A percentile compares a stretch with the other conserved stretches of the same genome.
phyloP scores from a whole-genome alignment of 2,329 filamentous ascomycete genomes.

The Penicillium paneum region DNA sequence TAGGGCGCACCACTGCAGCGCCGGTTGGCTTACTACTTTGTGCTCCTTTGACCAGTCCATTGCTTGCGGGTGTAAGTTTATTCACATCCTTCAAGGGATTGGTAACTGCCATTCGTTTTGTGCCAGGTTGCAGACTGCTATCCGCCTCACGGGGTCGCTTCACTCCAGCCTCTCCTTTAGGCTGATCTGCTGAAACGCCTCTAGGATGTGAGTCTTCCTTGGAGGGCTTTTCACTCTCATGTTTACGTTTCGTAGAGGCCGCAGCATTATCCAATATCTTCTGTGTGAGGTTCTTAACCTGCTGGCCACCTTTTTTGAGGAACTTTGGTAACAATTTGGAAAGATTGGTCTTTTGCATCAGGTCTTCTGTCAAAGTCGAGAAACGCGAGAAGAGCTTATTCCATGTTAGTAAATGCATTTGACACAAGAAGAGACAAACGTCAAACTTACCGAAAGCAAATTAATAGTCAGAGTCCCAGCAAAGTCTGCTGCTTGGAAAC shows the following conservation, averaged over 20 bases:
- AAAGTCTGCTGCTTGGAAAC: conserved; percentile 48
- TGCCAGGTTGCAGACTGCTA: conserved; percentile 31
- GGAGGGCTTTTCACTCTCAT: conserved; percentile 36
- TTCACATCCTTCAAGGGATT: conserved; percentile 33
- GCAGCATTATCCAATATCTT: conserved; percentile 52
- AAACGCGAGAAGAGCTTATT: conserved; percentile 53
- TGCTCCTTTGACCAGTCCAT: conserved; percentile 28
- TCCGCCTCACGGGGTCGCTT: conserved; percentile 44
- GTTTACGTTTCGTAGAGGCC: conserved; percentile 44
- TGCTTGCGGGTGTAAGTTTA: conserved; percentile 19
- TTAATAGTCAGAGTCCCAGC: conserved; percentile 45
- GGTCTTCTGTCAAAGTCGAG: conserved; percentile 56
- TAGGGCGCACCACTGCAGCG: conserved; percentile 31
- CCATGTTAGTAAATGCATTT: conserved; percentile 23
- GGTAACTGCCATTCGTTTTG: conserved; percentile 39
- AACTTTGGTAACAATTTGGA: conserved; percentile 57
- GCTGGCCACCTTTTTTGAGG: conserved; percentile 57
- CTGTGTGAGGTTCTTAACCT: conserved; percentile 55
- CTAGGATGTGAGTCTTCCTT: conserved; percentile 37
- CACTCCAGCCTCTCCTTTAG: conserved; percentile 24
- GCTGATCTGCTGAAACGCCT: conserved; percentile 16
- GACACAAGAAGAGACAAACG: background rate
- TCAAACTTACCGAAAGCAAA: conserved; percentile 45
- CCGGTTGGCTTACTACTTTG: conserved; percentile 34
- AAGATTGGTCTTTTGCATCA: conserved; percentile 59